Evolutionary conservation across 208 protist genomes (phyloP).

Genomic region (Trypanosoma caninum): DNA sequence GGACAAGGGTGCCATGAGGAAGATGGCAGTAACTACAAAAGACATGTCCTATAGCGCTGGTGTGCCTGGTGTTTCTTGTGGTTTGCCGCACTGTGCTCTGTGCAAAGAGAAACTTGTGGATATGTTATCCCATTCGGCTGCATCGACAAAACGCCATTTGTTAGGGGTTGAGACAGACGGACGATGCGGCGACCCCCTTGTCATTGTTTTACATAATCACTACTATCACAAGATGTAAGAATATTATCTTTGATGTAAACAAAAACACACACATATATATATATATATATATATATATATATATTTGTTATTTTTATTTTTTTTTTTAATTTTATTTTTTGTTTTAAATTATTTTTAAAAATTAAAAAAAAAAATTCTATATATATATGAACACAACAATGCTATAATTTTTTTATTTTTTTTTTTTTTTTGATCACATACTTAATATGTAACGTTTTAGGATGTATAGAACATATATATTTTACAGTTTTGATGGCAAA

Average conservation of each 20-base stretch:
- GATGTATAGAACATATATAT: background rate
- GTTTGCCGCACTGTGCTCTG: slow-evolving; percentile 21
- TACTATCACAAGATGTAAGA: slow-evolving; percentile 15
- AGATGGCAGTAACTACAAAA: background rate
- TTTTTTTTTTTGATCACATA: slow-evolving; percentile 2
- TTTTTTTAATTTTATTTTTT: background rate
- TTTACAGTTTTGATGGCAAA: background rate
- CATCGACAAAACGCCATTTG: background rate
- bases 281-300: slow-evolving; percentile 11
- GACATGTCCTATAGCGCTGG: slow-evolving; percentile 9
- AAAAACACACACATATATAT: background rate
- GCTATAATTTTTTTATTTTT: slow-evolving; percentile 7
- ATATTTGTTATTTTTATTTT: background rate
- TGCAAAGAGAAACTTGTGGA: background rate
- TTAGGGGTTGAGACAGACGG: background rate
- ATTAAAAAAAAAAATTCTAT: too few relatives aligned
- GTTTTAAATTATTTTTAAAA: slow-evolving; percentile 11
- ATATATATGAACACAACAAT: slow-evolving; percentile 11
- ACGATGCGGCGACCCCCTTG: background rate
- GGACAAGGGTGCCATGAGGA: background rate
- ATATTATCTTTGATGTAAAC: background rate
- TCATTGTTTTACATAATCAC: slow-evolving; percentile 26
- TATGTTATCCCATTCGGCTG: background rate
- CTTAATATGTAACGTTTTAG: background rate
- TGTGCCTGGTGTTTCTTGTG: slow-evolving; percentile 21